phyloP scores from a whole-genome alignment of 2,329 filamentous ascomycete species.

The Endoconidiophora laricicola region DNA sequence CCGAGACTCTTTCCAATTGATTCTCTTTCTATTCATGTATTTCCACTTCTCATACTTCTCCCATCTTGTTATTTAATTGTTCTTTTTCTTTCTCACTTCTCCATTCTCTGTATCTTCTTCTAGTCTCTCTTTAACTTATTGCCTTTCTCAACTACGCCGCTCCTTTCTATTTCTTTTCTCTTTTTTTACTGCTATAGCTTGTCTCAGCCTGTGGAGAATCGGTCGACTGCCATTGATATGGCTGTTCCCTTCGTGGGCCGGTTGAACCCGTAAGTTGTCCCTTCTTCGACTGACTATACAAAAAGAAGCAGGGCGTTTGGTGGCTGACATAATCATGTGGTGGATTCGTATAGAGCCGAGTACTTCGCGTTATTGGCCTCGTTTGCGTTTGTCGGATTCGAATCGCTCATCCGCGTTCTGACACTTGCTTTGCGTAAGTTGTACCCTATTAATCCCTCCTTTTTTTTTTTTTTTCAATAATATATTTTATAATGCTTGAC shows the following conservation, averaged over 20 bases:
- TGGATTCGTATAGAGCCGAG: constrained; percentile 42
- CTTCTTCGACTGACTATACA: constrained; percentile 12
- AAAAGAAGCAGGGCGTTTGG: constrained; percentile 12
- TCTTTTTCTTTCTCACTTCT: constrained; percentile 14
- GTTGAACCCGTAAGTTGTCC: constrained; percentile 30
- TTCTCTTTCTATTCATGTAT: neutral
- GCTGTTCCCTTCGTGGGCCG: constrained; percentile 36
- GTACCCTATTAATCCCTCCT: neutral
- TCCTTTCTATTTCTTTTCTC: neutral
- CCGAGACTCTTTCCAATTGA: no score
- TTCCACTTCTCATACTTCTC: neutral
- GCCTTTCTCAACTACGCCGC: neutral
- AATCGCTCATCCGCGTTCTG: constrained; percentile 67
- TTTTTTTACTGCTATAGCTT: constrained; percentile 7
- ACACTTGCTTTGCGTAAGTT: constrained; percentile 71
- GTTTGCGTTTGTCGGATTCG: constrained; percentile 65
- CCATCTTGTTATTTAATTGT: constrained; percentile 8
- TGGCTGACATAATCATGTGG: no score
- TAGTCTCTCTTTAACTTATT: neutral
- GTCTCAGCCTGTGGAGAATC: neutral
- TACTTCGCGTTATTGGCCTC: constrained; percentile 77
- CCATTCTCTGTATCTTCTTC: constrained; percentile 5
- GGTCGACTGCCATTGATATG: constrained; percentile 22
- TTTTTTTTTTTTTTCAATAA: constrained; percentile 1
- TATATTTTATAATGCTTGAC: constrained; percentile 7